Percentiles rank a stretch among this genome's conserved stretches.
phyloP scores from a whole-genome alignment of 2,329 filamentous ascomycete genomes.

The Penicillium sclerotiorum region DNA sequence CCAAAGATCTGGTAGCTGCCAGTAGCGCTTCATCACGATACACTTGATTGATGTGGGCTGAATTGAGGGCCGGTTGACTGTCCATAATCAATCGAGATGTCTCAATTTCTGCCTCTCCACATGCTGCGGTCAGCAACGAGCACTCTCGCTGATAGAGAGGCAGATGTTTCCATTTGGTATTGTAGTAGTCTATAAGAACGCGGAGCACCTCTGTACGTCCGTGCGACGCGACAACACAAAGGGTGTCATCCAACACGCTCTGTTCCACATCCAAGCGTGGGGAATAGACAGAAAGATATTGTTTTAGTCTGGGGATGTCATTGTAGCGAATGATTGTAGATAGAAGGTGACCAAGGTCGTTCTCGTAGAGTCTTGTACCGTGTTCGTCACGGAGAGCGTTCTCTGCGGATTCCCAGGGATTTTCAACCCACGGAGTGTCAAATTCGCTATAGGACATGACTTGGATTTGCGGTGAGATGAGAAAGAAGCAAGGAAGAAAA shows the following conservation, averaged over 20 bases:
- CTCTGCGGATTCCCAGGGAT: not conserved
- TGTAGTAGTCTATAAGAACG: not conserved
- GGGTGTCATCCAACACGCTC: not conserved
- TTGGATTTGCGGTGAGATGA: not conserved
- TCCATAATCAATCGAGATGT: not conserved
- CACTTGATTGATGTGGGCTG: not conserved
- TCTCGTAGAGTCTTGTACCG: not conserved
- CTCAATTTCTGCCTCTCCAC: not conserved
- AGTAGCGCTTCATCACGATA: not conserved
- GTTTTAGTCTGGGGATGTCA: not conserved
- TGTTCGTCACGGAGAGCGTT: not conserved
- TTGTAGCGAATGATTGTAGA: not conserved
- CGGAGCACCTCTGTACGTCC: not conserved
- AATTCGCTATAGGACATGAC: not conserved
- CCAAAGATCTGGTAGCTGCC: not conserved
- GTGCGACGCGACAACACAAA: not conserved
- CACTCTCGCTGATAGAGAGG: not conserved
- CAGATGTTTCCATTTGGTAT: not conserved
- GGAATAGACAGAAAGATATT: not conserved
- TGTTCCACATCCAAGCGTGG: not conserved
- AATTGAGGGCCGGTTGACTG: not conserved
- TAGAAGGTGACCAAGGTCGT: not conserved
- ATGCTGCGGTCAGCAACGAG: not conserved
- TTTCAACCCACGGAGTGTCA: not conserved
- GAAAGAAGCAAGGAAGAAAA: not conserved